phyloP scores from a whole-genome alignment of 768 basidiomycete genomes.

The Heimioporus sp. region DNA sequence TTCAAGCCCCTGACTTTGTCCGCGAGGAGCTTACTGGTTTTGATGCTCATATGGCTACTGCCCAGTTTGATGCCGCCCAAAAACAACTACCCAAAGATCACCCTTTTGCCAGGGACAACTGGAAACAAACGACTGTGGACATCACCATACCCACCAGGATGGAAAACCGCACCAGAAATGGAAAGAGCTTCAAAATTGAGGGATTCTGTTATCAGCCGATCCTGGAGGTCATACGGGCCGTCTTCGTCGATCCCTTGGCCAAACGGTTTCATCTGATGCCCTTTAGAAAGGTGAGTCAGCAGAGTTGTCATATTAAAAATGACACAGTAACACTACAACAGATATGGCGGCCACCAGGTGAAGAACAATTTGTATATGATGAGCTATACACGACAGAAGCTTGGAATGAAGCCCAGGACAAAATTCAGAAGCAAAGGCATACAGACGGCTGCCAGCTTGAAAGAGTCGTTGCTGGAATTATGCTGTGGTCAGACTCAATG shows the following conservation, averaged over 20 bases:
- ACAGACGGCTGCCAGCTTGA: slow-evolving; percentile 12
- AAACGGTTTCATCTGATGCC: too few species aligned
- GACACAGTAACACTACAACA: too few species aligned
- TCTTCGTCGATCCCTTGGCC: not conserved
- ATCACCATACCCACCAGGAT: not conserved
- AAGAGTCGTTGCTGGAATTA: slow-evolving; percentile 11
- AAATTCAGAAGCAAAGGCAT: slow-evolving; percentile 7
- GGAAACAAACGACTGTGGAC: not conserved
- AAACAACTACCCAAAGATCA: not conserved
- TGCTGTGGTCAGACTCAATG: slow-evolving; percentile 19
- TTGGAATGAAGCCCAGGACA: slow-evolving; percentile 4
- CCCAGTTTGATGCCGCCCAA: not conserved
- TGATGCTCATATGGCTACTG: not conserved
- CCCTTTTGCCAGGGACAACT: not conserved
- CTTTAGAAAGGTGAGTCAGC: too few species aligned
- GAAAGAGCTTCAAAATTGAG: not conserved
- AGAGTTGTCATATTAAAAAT: too few species aligned
- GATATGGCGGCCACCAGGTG: too few species aligned
- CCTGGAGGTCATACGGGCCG: not conserved
- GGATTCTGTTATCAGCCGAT: not conserved
- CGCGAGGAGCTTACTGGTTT: too few species aligned
- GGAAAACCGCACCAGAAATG: not conserved
- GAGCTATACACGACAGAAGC: not conserved
- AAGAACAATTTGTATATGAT: not conserved
- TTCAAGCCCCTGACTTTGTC: not conserved